Conservation (phyloP, 768 basidiomycete species). For the Tulasnella sp. region DNA sequence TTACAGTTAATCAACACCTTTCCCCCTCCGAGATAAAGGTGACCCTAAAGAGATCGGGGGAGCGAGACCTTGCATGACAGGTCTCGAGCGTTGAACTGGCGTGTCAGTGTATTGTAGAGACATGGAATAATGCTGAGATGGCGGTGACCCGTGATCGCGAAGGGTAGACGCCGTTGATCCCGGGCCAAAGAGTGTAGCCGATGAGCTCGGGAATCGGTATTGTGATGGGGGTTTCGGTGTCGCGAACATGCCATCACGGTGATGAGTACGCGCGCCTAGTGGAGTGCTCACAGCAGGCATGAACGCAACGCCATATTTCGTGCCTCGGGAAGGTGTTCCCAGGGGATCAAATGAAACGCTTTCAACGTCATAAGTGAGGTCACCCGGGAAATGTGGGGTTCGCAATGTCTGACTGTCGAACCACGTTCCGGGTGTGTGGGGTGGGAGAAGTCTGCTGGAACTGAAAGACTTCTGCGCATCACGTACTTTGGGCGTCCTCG, state of each 20-base stretch:
- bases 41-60: neutral
- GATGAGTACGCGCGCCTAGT: neutral
- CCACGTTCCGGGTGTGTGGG: neutral
- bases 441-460: neutral
- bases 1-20: neutral
- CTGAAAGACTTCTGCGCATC: neutral
- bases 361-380: neutral
- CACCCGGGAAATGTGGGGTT: neutral
- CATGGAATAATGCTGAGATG: conserved; percentile 4
- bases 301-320: conserved; percentile 8
- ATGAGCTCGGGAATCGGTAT: neutral
- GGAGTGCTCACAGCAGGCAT: neutral
- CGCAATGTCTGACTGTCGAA: neutral
- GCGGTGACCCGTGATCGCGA: neutral
- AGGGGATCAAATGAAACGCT: neutral
- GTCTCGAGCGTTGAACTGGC: conserved; percentile 9
- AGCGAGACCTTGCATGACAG: neutral
- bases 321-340: conserved; percentile 6
- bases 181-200: neutral
- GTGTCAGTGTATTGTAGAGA: conserved; percentile 2
- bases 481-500: neutral
- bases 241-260: neutral
- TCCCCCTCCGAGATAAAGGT: neutral
- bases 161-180: neutral
- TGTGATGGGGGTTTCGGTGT: neutral